A percentile compares a stretch with the other conserved stretches of the same genome.
phyloP scores from a whole-genome alignment of 257 asterid genomes.

The Solanum bukasovii region DNA sequence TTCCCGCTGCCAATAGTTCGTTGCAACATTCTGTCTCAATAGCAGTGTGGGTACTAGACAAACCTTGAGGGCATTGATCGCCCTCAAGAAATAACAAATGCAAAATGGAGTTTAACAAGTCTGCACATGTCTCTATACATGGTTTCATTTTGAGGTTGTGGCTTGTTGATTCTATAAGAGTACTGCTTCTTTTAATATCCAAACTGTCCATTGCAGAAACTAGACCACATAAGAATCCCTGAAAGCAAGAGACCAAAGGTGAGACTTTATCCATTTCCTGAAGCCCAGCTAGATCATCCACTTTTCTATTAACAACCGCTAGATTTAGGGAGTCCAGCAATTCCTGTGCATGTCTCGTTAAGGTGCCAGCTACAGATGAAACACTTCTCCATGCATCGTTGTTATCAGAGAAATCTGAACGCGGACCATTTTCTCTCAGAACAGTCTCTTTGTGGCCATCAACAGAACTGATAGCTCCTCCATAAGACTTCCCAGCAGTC shows the following conservation, averaged over 20 bases:
- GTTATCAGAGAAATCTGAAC: conserved; percentile 11
- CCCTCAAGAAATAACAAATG: conserved; percentile 46
- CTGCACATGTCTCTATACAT: conserved; percentile 34
- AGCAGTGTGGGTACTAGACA: conserved; percentile 7
- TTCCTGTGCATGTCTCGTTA: conserved; percentile 35
- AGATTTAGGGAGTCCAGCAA: conserved; percentile 18
- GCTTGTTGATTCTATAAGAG: conserved; percentile 22
- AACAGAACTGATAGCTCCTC: conserved; percentile 19
- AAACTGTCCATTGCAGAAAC: conserved; percentile 34
- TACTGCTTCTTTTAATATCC: conserved; percentile 16
- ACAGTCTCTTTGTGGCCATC: conserved; percentile 15
- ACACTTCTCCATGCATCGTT: conserved; percentile 31
- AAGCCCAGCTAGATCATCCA: conserved; percentile 19
- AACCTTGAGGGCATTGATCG: conserved; percentile 7
- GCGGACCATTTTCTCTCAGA: conserved; percentile 11
- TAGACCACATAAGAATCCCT: conserved; percentile 71
- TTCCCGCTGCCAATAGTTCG: conserved; percentile 1
- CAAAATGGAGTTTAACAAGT: conserved; percentile 22
- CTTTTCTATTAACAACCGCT: conserved; percentile 14
- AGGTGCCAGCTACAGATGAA: conserved; percentile 32
- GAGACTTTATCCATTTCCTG: conserved; percentile 42
- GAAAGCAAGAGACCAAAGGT: conserved; percentile 45
- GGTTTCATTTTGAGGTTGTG: conserved; percentile 25
- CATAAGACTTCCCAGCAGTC: conserved; percentile 19
- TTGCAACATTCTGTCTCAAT: conserved; percentile 6